phyloP scores from a whole-genome alignment of 208 protist genomes.

The Acanthamoeba lenticulata region DNA sequence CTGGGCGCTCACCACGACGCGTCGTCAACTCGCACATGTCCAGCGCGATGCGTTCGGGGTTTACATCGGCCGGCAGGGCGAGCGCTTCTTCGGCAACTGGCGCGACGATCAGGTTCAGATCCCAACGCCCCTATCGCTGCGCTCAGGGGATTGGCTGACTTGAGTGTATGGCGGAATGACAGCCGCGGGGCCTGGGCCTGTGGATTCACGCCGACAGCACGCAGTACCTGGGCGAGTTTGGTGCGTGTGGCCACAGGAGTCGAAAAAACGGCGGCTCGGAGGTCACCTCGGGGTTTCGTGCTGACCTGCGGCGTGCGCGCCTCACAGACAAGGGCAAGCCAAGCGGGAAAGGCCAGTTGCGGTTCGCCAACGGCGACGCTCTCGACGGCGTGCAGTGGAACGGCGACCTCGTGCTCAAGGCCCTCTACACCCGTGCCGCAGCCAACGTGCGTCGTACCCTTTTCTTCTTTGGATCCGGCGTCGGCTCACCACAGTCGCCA shows the following conservation, averaged over 20 bases:
- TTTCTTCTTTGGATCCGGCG: not conserved
- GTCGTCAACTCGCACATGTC: too few species aligned
- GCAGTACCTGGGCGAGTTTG: conserved; percentile 47
- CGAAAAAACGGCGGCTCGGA: too few species aligned
- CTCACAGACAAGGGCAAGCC: conserved; percentile 12
- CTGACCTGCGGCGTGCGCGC: not conserved
- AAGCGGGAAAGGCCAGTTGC: not conserved
- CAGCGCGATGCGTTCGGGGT: conserved; percentile 45
- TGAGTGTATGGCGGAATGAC: not conserved
- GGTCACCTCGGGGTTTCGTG: not conserved
- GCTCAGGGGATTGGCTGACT: not conserved
- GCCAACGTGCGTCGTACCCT: not conserved
- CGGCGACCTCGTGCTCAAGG: conserved; percentile 20
- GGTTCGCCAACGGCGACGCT: conserved; percentile 18
- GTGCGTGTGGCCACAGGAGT: not conserved
- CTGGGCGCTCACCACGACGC: too few species aligned
- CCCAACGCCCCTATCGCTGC: not conserved
- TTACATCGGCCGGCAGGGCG: conserved; percentile 17
- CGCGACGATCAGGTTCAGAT: not conserved
- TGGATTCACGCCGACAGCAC: conserved; percentile 43
- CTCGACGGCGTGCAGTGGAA: conserved; percentile 40
- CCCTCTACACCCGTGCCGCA: not conserved
- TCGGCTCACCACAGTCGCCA: too few species aligned
- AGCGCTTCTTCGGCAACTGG: conserved; percentile 61
- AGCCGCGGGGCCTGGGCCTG: conserved; percentile 8